phyloP scores from a whole-genome alignment of 2,329 filamentous ascomycete genomes.

The Plectosphaerella plurivora region DNA sequence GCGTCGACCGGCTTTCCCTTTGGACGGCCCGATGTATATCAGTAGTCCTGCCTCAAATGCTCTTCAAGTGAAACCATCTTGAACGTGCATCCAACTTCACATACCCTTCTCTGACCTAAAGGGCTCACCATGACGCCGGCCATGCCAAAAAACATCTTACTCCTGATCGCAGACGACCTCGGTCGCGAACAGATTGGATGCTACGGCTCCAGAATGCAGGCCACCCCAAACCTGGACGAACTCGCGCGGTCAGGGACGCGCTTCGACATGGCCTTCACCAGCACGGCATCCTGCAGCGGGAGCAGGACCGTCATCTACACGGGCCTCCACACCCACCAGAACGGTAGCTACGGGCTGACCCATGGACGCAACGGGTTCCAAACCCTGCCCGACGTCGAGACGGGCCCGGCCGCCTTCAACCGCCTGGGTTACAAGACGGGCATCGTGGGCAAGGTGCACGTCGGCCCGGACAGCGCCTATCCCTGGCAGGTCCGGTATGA shows the following conservation, averaged over 20 bases:
- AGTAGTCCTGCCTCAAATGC: too few species aligned
- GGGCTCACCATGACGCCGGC: background rate
- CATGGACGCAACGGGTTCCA: conserved; percentile 32
- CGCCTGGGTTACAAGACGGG: conserved; percentile 36
- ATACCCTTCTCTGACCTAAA: background rate
- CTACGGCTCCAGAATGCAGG: conserved; percentile 22
- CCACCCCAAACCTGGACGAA: conserved; percentile 35
- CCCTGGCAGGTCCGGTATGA: conserved; percentile 35
- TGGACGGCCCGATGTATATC: too few species aligned
- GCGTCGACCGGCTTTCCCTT: too few species aligned
- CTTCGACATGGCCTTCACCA: conserved; percentile 36
- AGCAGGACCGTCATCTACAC: conserved; percentile 43
- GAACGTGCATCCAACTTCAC: too few species aligned
- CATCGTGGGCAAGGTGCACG: conserved; percentile 44
- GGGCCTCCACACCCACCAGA: conserved; percentile 43
- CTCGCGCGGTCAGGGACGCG: conserved; percentile 29
- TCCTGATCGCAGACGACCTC: conserved; percentile 38
- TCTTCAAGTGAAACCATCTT: too few species aligned
- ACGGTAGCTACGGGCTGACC: conserved; percentile 40
- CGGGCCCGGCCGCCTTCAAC: conserved; percentile 30
- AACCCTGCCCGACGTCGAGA: conserved; percentile 22
- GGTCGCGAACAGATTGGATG: conserved; percentile 27
- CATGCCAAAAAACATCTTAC: conserved; percentile 26
- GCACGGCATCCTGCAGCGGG: conserved; percentile 42
- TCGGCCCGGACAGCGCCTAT: conserved; percentile 33